Evolutionary conservation across 148 eudicot genomes (phyloP).

Genomic region (Vaccinium myrtillus): DNA sequence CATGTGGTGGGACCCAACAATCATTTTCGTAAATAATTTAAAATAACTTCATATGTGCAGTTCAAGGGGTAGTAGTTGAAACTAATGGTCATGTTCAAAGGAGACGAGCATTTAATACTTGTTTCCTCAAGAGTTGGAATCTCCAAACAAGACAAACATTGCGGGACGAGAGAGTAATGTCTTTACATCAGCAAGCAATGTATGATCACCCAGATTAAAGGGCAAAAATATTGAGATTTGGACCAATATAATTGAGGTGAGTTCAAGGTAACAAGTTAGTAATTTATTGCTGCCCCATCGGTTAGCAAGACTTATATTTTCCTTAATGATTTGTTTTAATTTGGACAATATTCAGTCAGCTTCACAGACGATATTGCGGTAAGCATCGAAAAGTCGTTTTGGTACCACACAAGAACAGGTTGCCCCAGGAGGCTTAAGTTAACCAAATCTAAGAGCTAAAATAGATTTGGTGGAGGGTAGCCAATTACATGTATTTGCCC

Average conservation of each 20-base stretch:
- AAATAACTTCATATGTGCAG: no score
- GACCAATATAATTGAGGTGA: background rate
- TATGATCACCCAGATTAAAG: background rate
- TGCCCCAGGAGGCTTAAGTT: background rate
- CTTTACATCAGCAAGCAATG: background rate
- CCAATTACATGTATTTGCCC: background rate
- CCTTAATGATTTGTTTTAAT: background rate
- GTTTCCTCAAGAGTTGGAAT: no score
- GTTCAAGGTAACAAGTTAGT: background rate
- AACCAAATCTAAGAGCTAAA: background rate
- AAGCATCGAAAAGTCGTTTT: background rate
- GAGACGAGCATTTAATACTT: no score
- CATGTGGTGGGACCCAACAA: no score
- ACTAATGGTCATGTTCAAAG: no score
- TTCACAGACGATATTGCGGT: background rate
- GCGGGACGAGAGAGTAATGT: no score
- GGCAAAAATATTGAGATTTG: background rate
- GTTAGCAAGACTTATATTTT: background rate
- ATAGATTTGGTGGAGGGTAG: background rate
- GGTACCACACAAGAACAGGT: background rate
- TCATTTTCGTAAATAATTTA: no score
- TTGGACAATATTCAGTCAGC: background rate
- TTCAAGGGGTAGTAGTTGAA: no score
- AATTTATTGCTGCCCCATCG: background rate
- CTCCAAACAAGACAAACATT: no score